Percentiles rank a stretch among this genome's conserved stretches.
Evolutionary conservation across 176 grass and related monocot species (phyloP).

Genomic region (Ampelocalamus luodianensis): DNA sequence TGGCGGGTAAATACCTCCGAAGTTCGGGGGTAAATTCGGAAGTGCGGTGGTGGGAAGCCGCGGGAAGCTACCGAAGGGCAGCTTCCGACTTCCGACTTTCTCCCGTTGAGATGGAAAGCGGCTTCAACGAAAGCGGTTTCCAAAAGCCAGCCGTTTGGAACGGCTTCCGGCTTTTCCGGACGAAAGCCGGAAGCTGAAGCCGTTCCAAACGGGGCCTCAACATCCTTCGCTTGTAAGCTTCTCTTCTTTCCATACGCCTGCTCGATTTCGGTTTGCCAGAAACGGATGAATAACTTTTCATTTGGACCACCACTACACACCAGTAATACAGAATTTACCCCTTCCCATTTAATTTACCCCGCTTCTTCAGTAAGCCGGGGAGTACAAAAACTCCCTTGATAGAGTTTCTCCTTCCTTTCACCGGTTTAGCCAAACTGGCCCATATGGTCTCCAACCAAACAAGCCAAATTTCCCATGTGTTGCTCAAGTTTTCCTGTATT

Average conservation of each 20-base stretch:
- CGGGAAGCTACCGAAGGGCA: no score
- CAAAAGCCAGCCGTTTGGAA: no score
- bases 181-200: no score
- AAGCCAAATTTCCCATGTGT: not conserved
- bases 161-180: no score
- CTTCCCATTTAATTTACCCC: not conserved
- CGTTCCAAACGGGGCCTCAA: no score
- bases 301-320: not conserved
- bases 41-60: no score
- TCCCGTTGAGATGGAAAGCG: no score
- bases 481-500: not conserved
- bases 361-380: not conserved
- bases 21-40: no score
- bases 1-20: no score
- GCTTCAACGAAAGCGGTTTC: no score
- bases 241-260: constrained; percentile 3
- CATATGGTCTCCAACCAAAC: not conserved
- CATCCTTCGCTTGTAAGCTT: not conserved
- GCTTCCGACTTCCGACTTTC: no score
- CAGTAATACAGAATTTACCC: not conserved
- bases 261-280: not conserved
- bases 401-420: not conserved
- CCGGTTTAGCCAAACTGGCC: not conserved
- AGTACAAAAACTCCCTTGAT: not conserved
- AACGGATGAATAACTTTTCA: not conserved